phyloP scores from a whole-genome alignment of 257 asterid species.

The Catharanthus roseus region DNA sequence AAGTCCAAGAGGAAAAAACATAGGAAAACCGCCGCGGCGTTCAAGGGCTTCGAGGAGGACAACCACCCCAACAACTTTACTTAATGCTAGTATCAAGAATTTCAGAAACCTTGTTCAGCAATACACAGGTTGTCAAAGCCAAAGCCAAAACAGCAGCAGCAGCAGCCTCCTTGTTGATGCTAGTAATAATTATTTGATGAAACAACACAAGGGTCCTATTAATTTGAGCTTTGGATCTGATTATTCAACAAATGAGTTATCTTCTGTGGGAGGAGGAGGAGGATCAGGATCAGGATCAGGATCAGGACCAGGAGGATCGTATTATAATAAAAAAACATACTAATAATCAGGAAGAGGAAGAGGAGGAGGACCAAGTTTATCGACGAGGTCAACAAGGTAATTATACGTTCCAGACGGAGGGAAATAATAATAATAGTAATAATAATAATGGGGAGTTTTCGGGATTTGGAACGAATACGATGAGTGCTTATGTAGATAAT shows the following conservation, averaged over 20 bases:
- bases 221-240: conserved; percentile 39
- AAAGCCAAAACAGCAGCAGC: too few species aligned
- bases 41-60: conserved; percentile 27
- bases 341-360: too few species aligned
- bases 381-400: background rate
- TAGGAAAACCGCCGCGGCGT: conserved; percentile 33
- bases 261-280: background rate
- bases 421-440: too few species aligned
- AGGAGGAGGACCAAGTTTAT: background rate
- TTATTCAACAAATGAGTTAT: background rate
- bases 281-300: background rate
- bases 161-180: background rate
- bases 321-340: background rate
- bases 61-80: conserved; percentile 45
- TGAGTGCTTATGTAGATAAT: background rate
- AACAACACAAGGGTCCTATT: conserved; percentile 56
- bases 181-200: too few species aligned
- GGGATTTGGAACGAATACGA: background rate
- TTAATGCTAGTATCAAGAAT: conserved; percentile 45
- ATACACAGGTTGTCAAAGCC: conserved; percentile 50
- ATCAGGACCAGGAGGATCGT: background rate
- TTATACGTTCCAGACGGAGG: background rate
- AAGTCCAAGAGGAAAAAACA: conserved; percentile 16
- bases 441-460: too few species aligned
- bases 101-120: conserved; percentile 61